Evolutionary conservation across 1,139 yeast genomes (phyloP), one percentile per base, ranked within the genome.

Genomic region (Zygotorulaspora mrakii): DNA sequence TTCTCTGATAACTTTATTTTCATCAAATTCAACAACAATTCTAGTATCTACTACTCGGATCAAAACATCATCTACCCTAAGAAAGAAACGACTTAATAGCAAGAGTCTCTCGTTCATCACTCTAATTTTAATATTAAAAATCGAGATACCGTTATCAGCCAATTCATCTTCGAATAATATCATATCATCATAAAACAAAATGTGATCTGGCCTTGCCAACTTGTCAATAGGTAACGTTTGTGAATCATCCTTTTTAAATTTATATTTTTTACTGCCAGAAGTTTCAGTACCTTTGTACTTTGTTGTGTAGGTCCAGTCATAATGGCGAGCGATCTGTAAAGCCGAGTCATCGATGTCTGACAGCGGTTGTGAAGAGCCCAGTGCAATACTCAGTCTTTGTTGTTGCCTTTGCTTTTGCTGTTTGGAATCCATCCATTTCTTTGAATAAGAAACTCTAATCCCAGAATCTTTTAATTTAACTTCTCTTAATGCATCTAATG

Each of bases 241-340:
- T 10, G 65, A 62, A 20, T 54, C 50, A 23, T 56, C 56, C 16
- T 45, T 50, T 17, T 39, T 39, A 29, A 59, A 51, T 9, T 34
- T 26, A 9, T 46, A 17, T 10, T 33, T 18, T 4, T 25, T 34
- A 5, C 41, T 32, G 13, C 17, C 18, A 18, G 33, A 28, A 10
- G 29, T 34, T 6, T 60, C 53, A 0, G 82, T 73, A 0, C 97
- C 98, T 43, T 69, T 71, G 60, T 89, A 91, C 36, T 71, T 68
- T 0, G 96, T 79, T 0, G 95, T 77, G 59, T 91, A 91, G 0
- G 98, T 91, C 99, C 99, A 91, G 65, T 91, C 98, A 62, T 78
- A 94, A 2, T 95, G 94, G 54, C 83, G 84, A 35, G 81, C 75
- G 43, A 79, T 72, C 30, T 73, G 72, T 45, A 75, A 62, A 7